Evolutionary conservation across 2,329 filamentous ascomycete genomes (phyloP).

Genomic region (Colletotrichum tabaci): DNA sequence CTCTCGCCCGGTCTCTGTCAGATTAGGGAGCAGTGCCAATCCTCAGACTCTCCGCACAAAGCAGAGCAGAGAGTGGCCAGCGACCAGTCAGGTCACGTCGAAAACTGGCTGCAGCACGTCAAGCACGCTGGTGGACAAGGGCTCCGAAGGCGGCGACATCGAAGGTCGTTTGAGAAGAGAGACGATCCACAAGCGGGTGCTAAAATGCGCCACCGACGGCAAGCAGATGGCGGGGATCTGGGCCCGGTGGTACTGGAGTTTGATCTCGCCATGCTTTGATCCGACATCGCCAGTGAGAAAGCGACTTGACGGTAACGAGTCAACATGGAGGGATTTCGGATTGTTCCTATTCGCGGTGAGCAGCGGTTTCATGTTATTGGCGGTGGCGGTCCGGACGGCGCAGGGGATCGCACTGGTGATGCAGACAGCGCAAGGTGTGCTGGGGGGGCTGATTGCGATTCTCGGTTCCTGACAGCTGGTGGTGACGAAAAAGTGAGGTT

Average conservation of each 20-base stretch:
- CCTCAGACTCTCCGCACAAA: background rate
- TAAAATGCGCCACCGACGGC: conserved; percentile 24
- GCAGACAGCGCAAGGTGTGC: conserved; percentile 14
- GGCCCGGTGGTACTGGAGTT: conserved; percentile 22
- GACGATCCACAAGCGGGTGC: conserved; percentile 8
- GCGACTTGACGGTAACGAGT: conserved; percentile 30
- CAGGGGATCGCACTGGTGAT: conserved; percentile 31
- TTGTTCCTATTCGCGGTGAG: conserved; percentile 19
- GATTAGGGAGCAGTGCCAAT: background rate
- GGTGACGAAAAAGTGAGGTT: conserved; percentile 31
- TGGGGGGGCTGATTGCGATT: conserved; percentile 34
- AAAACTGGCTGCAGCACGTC: conserved; percentile 26
- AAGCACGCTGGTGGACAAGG: conserved; percentile 1
- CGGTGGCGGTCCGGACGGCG: conserved; percentile 20
- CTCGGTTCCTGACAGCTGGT: conserved; percentile 30
- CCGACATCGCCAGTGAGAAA: conserved; percentile 35
- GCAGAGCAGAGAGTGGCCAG: background rate
- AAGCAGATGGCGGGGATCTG: conserved; percentile 27
- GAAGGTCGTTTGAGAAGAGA: conserved; percentile 38
- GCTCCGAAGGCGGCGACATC: conserved; percentile 41
- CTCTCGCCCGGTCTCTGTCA: background rate
- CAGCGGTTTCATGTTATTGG: conserved; percentile 28
- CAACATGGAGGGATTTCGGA: conserved; percentile 31
- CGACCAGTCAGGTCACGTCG: conserved; percentile 5
- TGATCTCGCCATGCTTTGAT: conserved; percentile 35